Percentiles rank a stretch among this genome's conserved stretches.
Conservation (phyloP, 345 rosid genomes). For the Brassica incana region DNA sequence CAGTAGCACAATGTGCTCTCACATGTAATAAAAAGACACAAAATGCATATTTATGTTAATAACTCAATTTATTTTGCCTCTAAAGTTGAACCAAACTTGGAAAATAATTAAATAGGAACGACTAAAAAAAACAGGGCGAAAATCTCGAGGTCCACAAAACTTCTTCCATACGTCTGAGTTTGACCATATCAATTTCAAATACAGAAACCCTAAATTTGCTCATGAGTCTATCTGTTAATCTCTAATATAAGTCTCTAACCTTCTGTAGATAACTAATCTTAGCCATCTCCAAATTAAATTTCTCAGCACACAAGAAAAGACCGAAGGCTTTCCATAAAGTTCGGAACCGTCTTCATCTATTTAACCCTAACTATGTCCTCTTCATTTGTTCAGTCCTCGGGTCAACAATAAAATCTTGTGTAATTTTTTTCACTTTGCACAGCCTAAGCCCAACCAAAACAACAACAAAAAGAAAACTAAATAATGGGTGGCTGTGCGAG, state of each 20-base stretch:
- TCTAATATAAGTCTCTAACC: slow-evolving; percentile 10
- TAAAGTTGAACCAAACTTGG: too few relatives aligned
- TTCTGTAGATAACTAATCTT: slow-evolving; percentile 27
- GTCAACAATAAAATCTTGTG: slow-evolving; percentile 20
- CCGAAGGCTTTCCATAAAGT: slow-evolving; percentile 9
- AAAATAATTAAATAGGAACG: not conserved
- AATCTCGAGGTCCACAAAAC: slow-evolving; percentile 15
- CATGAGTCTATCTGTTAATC: not conserved
- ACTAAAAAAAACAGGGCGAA: not conserved
- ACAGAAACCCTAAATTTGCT: slow-evolving; percentile 2
- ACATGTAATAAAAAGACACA: too few relatives aligned
- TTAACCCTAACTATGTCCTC: slow-evolving; percentile 5
- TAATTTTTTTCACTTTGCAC: slow-evolving; percentile 26
- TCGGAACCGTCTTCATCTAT: slow-evolving; percentile 22
- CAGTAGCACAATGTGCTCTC: too few relatives aligned
- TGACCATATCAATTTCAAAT: not conserved
- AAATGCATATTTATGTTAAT: too few relatives aligned
- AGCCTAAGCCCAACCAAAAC: slow-evolving; percentile 36
- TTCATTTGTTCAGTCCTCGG: slow-evolving; percentile 33
- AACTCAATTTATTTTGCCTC: too few relatives aligned
- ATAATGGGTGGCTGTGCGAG: slow-evolving; percentile 64
- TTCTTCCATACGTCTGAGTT: slow-evolving; percentile 12
- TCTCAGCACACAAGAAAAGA: not conserved
- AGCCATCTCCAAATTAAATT: slow-evolving; percentile 3
- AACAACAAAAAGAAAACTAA: not conserved